Evolutionary conservation across 164 flowering plant species (phyloP).

Genomic region (Kalanchoe fedtschenkoi): DNA sequence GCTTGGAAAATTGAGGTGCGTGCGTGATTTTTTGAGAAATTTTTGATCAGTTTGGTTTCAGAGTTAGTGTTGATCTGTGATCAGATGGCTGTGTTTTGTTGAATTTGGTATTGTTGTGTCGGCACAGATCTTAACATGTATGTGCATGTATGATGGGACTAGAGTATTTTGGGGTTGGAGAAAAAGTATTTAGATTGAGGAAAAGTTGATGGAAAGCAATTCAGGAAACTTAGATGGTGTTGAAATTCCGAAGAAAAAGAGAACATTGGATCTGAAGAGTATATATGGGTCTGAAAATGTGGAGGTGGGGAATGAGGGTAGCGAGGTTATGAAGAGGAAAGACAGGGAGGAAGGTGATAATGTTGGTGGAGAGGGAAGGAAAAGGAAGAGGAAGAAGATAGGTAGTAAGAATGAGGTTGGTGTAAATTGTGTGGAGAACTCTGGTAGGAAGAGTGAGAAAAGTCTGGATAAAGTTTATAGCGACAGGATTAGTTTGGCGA

Average conservation of each 20-base stretch:
- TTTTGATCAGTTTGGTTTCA: not conserved
- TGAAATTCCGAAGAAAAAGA: conserved; percentile 37
- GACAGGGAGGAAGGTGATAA: not conserved
- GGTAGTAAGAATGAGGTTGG: not conserved
- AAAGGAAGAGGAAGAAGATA: not conserved
- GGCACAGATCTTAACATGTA: not conserved
- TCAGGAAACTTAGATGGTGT: conserved; percentile 30
- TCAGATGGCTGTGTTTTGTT: not conserved
- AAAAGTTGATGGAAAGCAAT: conserved; percentile 65
- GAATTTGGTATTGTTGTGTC: conserved; percentile 1
- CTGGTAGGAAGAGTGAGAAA: conserved; percentile 21
- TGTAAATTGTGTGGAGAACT: conserved; percentile 31
- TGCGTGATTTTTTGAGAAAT: not conserved
- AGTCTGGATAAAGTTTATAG: conserved; percentile 23
- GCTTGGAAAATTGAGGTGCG: not conserved
- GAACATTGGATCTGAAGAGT: conserved; percentile 59
- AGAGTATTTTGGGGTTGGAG: conserved; percentile 12
- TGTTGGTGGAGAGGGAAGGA: not conserved
- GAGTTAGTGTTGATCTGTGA: not conserved
- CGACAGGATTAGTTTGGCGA: conserved; percentile 12
- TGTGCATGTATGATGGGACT: conserved; percentile 14
- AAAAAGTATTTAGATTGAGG: conserved; percentile 35
- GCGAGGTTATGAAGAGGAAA: not conserved
- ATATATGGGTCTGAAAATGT: conserved; percentile 24
- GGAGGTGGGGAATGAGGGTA: not conserved